Conservation (phyloP, 2,329 filamentous ascomycete genomes). For the Ascochyta clinopodiicola region DNA sequence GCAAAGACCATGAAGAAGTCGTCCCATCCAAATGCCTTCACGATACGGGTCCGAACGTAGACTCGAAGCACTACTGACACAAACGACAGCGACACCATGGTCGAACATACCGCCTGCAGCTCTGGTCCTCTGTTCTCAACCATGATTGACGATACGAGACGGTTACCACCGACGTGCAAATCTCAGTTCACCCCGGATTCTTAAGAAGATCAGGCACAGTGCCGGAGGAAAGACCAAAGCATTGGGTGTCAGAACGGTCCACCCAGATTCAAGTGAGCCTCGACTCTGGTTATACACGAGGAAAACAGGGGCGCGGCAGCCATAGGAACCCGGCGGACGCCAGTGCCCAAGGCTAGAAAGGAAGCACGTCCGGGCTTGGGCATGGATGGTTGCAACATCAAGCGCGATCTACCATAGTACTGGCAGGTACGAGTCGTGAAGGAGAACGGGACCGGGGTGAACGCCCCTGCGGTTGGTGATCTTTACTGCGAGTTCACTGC, state of each 20-base stretch:
- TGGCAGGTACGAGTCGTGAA: neutral
- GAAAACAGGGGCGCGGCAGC: constrained; percentile 13
- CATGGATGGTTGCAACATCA: neutral
- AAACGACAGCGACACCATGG: constrained; percentile 52
- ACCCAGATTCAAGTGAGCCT: constrained; percentile 4
- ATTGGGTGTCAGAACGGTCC: constrained; percentile 7
- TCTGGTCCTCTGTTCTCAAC: constrained; percentile 40
- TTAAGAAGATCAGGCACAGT: constrained; percentile 11
- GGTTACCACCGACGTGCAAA: constrained; percentile 14
- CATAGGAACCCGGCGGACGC: constrained; percentile 7
- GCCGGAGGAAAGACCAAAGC: constrained; percentile 26
- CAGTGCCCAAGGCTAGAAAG: constrained; percentile 10
- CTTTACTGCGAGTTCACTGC: constrained; percentile 3
- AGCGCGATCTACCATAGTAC: neutral
- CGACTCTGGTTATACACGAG: constrained; percentile 10
- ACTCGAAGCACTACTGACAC: constrained; percentile 48
- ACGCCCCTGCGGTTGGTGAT: constrained; percentile 5
- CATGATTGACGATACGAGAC: constrained; percentile 25
- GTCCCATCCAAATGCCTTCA: constrained; percentile 49
- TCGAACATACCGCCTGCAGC: constrained; percentile 43
- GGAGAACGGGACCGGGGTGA: neutral
- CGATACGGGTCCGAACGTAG: constrained; percentile 51
- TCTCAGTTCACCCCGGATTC: constrained; percentile 25
- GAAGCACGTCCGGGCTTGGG: constrained; percentile 1
- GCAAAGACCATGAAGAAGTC: constrained; percentile 43